These are phyloP conservation scores for Tetrahymena borealis DNA, from an alignment of 73 alveolate genomes.

Conservation along the genomic window DNA sequence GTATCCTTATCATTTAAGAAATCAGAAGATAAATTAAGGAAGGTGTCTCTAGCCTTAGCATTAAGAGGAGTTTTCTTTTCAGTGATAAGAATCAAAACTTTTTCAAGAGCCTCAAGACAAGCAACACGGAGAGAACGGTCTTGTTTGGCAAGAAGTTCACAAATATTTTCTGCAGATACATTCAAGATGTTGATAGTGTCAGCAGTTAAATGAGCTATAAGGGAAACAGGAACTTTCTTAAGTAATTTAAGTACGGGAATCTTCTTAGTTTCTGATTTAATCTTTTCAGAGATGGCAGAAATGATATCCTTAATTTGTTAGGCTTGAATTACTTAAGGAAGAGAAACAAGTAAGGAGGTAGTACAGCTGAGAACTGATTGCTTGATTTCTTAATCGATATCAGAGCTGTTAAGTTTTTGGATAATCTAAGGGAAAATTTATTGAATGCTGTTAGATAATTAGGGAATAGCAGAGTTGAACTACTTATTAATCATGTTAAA, in stretches of 20 bases:
- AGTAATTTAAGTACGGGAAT: background rate
- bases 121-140: slow-evolving; percentile 2
- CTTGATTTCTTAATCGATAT: background rate
- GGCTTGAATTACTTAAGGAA: background rate
- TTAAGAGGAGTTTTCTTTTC: background rate
- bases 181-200: background rate
- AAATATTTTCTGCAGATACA: background rate
- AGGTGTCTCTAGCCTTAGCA: background rate
- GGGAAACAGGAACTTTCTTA: background rate
- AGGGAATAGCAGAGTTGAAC: background rate
- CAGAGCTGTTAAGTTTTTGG: background rate
- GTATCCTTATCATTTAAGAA: background rate
- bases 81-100: background rate
- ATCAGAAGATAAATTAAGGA: background rate
- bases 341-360: background rate
- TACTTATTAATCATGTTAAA: background rate
- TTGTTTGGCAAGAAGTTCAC: background rate
- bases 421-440: background rate
- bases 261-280: background rate
- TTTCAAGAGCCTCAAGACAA: background rate
- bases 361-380: background rate
- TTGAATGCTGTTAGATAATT: background rate
- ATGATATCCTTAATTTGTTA: background rate
- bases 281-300: background rate
- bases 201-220: background rate